Conservation (phyloP, 768 basidiomycete genomes). For the Xanthoconium stramineum region DNA sequence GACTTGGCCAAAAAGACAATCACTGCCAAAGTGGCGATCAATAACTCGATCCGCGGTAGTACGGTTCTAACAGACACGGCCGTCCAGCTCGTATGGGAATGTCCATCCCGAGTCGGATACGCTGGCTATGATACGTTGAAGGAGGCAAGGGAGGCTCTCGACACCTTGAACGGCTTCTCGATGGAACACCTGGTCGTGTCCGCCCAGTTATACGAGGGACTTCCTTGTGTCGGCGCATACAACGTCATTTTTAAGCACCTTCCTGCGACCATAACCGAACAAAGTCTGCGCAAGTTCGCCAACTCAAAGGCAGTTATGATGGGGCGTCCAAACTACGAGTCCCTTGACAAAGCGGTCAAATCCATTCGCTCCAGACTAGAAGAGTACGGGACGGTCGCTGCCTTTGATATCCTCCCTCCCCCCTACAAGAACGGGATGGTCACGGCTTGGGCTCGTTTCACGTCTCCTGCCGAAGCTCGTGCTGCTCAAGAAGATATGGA, state of each 20-base stretch:
- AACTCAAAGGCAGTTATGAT: slow-evolving; percentile 49
- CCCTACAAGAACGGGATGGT: slow-evolving; percentile 50
- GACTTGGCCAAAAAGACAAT: slow-evolving; percentile 39
- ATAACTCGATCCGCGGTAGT: slow-evolving; percentile 31
- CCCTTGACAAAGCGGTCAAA: slow-evolving; percentile 33
- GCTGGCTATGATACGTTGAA: slow-evolving; percentile 55
- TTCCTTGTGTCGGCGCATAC: slow-evolving; percentile 55
- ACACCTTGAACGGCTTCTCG: slow-evolving; percentile 35
- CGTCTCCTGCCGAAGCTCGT: slow-evolving; percentile 49
- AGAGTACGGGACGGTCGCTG: slow-evolving; percentile 34
- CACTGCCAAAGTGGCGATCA: slow-evolving; percentile 44
- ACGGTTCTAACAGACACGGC: slow-evolving; percentile 50
- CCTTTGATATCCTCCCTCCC: slow-evolving; percentile 47
- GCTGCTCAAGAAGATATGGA: slow-evolving; percentile 48
- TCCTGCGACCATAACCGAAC: slow-evolving; percentile 41
- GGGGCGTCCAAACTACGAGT: slow-evolving; percentile 45
- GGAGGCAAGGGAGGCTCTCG: slow-evolving; percentile 51
- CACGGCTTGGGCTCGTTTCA: slow-evolving; percentile 56
- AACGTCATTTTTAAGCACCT: slow-evolving; percentile 61
- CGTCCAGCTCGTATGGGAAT: slow-evolving; percentile 59
- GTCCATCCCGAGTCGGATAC: slow-evolving; percentile 54
- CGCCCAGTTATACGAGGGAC: slow-evolving; percentile 51
- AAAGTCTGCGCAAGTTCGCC: slow-evolving; percentile 45
- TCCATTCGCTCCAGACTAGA: slow-evolving; percentile 38
- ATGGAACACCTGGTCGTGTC: slow-evolving; percentile 41